These are phyloP conservation scores for Pisolithus tinctorius DNA, from an alignment of 768 basidiomycete genomes.

Conservation along the genomic window DNA sequence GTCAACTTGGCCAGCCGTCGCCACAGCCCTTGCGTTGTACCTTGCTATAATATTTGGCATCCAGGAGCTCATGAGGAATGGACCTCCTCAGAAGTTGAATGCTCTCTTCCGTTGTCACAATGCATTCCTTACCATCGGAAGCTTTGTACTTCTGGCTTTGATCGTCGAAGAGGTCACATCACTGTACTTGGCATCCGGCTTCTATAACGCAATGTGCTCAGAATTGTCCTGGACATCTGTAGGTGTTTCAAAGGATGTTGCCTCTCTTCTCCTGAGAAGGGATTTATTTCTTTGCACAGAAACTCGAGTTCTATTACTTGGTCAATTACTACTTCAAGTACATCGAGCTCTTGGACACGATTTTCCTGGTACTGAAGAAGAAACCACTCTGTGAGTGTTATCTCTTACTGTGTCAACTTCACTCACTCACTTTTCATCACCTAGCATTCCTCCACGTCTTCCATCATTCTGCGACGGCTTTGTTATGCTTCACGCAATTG, in stretches of 20 bases:
- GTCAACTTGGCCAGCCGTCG: conserved; percentile 58
- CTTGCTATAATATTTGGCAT: conserved; percentile 84
- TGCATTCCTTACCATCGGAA: conserved; percentile 77
- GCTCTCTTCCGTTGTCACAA: conserved; percentile 88
- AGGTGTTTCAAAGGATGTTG: conserved; percentile 27
- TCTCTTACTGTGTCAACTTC: not conserved
- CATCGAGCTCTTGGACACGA: conserved; percentile 91
- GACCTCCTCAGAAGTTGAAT: conserved; percentile 68
- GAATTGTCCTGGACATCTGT: conserved; percentile 82
- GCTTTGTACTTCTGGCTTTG: conserved; percentile 74
- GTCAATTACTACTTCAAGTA: conserved; percentile 99
- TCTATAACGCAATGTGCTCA: conserved; percentile 75
- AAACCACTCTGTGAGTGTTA: conserved; percentile 78
- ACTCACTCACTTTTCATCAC: conserved; percentile 4
- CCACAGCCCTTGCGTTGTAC: conserved; percentile 67
- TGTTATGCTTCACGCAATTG: conserved; percentile 91
- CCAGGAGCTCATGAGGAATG: conserved; percentile 77
- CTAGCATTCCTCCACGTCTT: conserved; percentile 96
- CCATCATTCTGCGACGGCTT: conserved; percentile 96
- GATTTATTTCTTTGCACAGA: conserved; percentile 36
- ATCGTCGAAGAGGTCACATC: conserved; percentile 92
- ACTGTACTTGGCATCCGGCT: conserved; percentile 61
- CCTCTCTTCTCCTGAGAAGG: conserved; percentile 1
- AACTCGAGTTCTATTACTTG: conserved; percentile 95
- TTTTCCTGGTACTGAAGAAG: conserved; percentile 97